Evolutionary conservation across 2,329 filamentous ascomycete genomes (phyloP).

Genomic region (Colletotrichum musae): DNA sequence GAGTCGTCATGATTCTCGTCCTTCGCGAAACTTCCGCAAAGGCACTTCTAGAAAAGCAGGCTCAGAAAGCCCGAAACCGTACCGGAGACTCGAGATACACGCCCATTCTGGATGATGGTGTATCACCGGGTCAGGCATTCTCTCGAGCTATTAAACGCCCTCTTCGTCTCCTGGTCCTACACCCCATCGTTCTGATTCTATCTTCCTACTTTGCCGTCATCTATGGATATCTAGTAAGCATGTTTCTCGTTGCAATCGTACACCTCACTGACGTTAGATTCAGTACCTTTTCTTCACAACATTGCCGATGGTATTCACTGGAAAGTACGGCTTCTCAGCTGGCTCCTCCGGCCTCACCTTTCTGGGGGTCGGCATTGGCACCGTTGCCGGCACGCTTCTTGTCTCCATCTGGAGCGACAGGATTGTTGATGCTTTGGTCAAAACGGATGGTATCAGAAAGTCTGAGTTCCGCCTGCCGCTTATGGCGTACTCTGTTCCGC

Average conservation of each 20-base stretch:
- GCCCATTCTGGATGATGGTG: constrained; percentile 28
- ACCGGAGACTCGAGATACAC: constrained; percentile 48
- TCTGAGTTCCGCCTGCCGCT: constrained; percentile 44
- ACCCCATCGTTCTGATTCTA: constrained; percentile 66
- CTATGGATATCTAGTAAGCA: constrained; percentile 49
- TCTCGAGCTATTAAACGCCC: constrained; percentile 59
- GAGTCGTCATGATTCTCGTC: constrained; percentile 54
- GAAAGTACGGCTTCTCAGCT: constrained; percentile 50
- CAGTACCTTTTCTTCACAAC: constrained; percentile 59
- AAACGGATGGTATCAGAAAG: constrained; percentile 36
- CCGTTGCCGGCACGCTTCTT: constrained; percentile 43
- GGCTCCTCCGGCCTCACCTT: constrained; percentile 56
- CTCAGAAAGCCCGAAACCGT: constrained; percentile 59
- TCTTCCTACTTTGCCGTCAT: constrained; percentile 54
- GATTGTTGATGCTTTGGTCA: constrained; percentile 31
- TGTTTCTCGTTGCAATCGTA: too few relatives aligned
- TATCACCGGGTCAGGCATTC: constrained; percentile 44
- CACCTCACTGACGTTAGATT: constrained; percentile 48
- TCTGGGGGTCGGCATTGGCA: constrained; percentile 63
- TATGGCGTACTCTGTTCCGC: constrained; percentile 40
- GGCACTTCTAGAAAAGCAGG: constrained; percentile 61
- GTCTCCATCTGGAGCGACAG: constrained; percentile 44
- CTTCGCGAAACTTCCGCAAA: constrained; percentile 65
- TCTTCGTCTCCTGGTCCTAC: constrained; percentile 62
- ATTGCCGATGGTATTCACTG: constrained; percentile 55